Conservation (phyloP, 2,329 filamentous ascomycete species). For the Graphium sp. region DNA sequence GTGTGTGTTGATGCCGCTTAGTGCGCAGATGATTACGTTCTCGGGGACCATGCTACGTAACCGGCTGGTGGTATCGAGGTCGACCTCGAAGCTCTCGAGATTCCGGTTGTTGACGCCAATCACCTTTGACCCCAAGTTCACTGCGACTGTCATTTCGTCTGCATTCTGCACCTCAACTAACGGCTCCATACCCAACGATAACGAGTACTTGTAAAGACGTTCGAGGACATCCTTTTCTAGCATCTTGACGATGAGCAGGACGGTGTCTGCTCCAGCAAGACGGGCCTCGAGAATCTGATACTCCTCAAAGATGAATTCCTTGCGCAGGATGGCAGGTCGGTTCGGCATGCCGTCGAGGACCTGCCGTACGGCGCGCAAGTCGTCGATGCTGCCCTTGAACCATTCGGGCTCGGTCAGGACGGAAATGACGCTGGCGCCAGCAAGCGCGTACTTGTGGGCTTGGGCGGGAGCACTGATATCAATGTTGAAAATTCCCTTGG, state of each 20-base stretch:
- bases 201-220: constrained; percentile 73
- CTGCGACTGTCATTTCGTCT: constrained; percentile 80
- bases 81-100: constrained; percentile 90
- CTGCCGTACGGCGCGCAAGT: constrained; percentile 72
- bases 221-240: constrained; percentile 48
- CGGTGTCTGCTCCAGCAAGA: constrained; percentile 82
- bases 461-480: constrained; percentile 79
- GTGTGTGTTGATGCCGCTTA: constrained; percentile 83
- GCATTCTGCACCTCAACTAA: constrained; percentile 91
- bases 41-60: constrained; percentile 75
- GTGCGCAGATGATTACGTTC: constrained; percentile 75
- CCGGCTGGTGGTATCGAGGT: constrained; percentile 79
- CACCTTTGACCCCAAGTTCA: constrained; percentile 72
- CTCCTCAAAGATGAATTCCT: constrained; percentile 96
- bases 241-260: constrained; percentile 97
- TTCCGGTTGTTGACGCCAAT: constrained; percentile 98
- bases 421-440: constrained; percentile 91
- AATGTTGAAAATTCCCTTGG: constrained; percentile 85
- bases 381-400: constrained; percentile 97
- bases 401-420: constrained; percentile 97
- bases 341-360: constrained; percentile 85
- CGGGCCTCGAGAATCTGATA: constrained; percentile 95
- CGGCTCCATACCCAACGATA: constrained; percentile 88
- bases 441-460: constrained; percentile 78
- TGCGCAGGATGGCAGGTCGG: constrained; percentile 77